phyloP scores from a whole-genome alignment of 306 rosid species.

The apple (Malus domestica) region ASM211411v1 NC_041797.1:7128501-7129000 shows the following conservation, averaged over 20 bases:
- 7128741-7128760: constrained; percentile 72
- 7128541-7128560: neutral
- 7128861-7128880: neutral
- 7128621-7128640: constrained; percentile 48
- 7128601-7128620: constrained; percentile 53
- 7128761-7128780: constrained; percentile 20
- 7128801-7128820: neutral
- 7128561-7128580: neutral
- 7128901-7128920: neutral
- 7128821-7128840: neutral
- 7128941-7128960: constrained; percentile 57
- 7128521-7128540: neutral
- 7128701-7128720: constrained; percentile 73
- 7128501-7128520: constrained; percentile 3
- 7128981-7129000: constrained; percentile 74
- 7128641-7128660: constrained; percentile 57
- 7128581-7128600: constrained; percentile 17
- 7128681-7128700: constrained; percentile 39
- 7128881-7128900: neutral
- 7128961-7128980: constrained; percentile 97
- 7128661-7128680: constrained; percentile 70
- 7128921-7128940: constrained; percentile 63
- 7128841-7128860: neutral
- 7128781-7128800: neutral
- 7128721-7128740: constrained; percentile 82